These are phyloP conservation scores for Suhomyces chickasaworum DNA, from an alignment of 1,139 yeast genomes.

Conservation along the genomic window DNA sequence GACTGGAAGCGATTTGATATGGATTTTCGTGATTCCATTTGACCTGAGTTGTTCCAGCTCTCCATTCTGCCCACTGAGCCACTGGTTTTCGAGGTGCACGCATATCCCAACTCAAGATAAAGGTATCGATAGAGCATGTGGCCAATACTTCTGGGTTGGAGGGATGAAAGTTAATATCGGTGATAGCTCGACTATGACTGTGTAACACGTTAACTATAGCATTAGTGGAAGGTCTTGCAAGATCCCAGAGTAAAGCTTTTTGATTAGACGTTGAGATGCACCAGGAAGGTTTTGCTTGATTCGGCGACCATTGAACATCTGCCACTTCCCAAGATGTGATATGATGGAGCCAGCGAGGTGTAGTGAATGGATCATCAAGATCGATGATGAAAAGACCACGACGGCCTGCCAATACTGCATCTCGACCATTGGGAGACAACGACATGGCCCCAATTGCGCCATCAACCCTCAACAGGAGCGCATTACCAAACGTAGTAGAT, in stretches of 20 bases:
- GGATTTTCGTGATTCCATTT: constrained; percentile 87
- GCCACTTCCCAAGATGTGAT: constrained; percentile 98
- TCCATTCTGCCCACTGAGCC: constrained; percentile 85
- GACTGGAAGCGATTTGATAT: constrained; percentile 79
- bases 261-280: constrained; percentile 93
- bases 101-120: constrained; percentile 88
- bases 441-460: constrained; percentile 95
- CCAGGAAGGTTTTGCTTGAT: constrained; percentile 83
- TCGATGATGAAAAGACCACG: constrained; percentile 88
- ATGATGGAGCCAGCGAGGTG: constrained; percentile 92
- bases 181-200: constrained; percentile 88
- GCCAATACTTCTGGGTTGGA: constrained; percentile 86
- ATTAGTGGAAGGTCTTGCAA: constrained; percentile 69
- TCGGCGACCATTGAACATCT: constrained; percentile 97
- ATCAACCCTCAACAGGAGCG: constrained; percentile 83
- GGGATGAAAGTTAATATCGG: constrained; percentile 93
- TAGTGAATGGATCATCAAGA: constrained; percentile 90
- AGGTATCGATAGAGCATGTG: constrained; percentile 90
- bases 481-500: constrained; percentile 69
- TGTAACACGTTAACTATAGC: constrained; percentile 89
- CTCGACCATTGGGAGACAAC: constrained; percentile 88
- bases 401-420: constrained; percentile 89
- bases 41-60: constrained; percentile 92
- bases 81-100: constrained; percentile 73
- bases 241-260: constrained; percentile 92